Evolutionary conservation across 176 grass and related monocot genomes (phyloP).

Genomic region (Cocos nucifera): DNA sequence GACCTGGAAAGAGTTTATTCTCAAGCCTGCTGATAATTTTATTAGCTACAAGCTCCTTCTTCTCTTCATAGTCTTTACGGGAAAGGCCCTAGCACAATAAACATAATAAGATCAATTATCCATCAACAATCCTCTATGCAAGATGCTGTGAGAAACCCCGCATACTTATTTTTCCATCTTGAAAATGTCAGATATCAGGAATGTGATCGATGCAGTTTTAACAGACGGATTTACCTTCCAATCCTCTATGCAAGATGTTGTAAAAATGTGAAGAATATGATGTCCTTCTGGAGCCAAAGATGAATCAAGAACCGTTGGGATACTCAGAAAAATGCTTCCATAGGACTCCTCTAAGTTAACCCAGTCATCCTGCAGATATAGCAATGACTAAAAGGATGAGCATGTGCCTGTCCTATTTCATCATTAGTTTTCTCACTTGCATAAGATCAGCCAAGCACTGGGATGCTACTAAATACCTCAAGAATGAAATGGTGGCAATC

Average conservation of each 20-base stretch:
- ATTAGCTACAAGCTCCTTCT: constrained; percentile 65
- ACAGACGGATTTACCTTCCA: constrained; percentile 55
- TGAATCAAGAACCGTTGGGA: constrained; percentile 90
- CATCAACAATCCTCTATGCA: not conserved
- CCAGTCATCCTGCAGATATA: constrained; percentile 62
- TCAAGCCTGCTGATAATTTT: constrained; percentile 85
- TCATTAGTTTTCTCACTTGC: not conserved
- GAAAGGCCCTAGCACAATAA: constrained; percentile 39
- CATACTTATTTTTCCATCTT: not conserved
- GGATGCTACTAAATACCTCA: constrained; percentile 42
- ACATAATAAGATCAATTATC: not conserved
- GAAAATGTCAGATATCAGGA: not conserved
- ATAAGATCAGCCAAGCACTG: not conserved
- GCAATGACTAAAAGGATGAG: constrained; percentile 6
- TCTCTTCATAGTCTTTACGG: constrained; percentile 70
- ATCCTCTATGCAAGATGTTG: constrained; percentile 80
- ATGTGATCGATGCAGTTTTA: not conserved
- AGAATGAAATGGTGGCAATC: constrained; percentile 96
- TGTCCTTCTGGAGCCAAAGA: constrained; percentile 83
- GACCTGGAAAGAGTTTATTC: constrained; percentile 81
- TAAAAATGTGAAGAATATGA: constrained; percentile 97
- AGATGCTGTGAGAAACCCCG: not conserved
- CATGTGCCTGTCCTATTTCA: not conserved
- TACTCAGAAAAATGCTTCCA: constrained; percentile 97
- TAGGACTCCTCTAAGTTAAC: constrained; percentile 74